phyloP scores from a whole-genome alignment of 2,329 filamentous ascomycete species.

The Beauveria australis region DNA sequence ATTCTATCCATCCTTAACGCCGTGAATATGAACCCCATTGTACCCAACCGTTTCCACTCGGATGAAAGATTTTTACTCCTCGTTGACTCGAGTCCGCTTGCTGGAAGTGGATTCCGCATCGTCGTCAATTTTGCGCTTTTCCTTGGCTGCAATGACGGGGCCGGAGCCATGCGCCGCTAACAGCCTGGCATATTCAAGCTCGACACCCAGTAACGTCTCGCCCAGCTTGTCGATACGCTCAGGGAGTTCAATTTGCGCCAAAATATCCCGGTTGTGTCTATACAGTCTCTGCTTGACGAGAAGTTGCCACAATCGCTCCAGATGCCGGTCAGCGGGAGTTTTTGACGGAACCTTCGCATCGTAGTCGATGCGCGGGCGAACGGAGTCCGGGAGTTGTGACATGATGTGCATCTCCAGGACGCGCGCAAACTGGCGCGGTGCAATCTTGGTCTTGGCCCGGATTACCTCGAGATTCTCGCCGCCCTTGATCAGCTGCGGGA shows the following conservation, averaged over 20 bases:
- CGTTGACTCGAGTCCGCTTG: conserved; percentile 40
- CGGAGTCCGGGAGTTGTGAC: conserved; percentile 46
- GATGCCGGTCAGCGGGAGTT: conserved; percentile 49
- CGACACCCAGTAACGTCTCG: conserved; percentile 58
- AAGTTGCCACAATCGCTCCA: conserved; percentile 64
- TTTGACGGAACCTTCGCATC: conserved; percentile 34
- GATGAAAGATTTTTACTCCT: conserved; percentile 16
- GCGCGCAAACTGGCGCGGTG: conserved; percentile 65
- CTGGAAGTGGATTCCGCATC: conserved; percentile 20
- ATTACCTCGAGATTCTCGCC: conserved; percentile 45
- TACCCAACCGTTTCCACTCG: not conserved
- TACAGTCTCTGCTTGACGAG: conserved; percentile 72
- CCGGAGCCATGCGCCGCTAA: conserved; percentile 40
- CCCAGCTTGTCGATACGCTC: conserved; percentile 68
- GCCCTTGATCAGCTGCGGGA: conserved; percentile 50
- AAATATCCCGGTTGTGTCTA: conserved; percentile 61
- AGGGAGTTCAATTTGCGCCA: conserved; percentile 58
- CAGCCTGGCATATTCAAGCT: conserved; percentile 64
- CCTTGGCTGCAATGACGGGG: conserved; percentile 23
- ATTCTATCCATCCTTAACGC: conserved; percentile 10
- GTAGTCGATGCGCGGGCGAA: conserved; percentile 43
- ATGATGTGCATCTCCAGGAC: conserved; percentile 69
- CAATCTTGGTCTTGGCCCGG: conserved; percentile 60
- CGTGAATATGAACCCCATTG: not conserved
- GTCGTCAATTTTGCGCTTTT: conserved; percentile 40